Evolutionary conservation across 768 basidiomycete species (phyloP), one percentile per base, ranked within the genome.

Genomic region (Boletales sp.): DNA sequence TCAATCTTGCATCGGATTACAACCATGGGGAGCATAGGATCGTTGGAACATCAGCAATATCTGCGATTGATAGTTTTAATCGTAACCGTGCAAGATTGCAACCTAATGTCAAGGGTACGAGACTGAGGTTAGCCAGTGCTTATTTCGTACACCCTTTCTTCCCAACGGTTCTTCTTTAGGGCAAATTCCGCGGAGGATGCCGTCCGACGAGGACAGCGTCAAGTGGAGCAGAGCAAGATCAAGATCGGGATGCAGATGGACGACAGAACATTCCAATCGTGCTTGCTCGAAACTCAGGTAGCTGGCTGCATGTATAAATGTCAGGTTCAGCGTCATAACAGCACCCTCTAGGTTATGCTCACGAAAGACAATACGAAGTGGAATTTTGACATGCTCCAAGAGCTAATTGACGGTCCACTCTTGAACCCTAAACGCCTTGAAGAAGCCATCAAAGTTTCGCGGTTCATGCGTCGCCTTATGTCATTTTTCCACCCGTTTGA

Each of bases 181-280:
- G 87, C 87, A 6, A 90, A 87, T 59, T 90, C 84, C 30, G 75
- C 87, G 1, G 91, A 94, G 61, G 95, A 97, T 60, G 80, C 89
- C 2, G 79, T 94, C 31, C 81, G 89, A 30, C 79, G 93, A 41
- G 90, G 90, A 12, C 94, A 96, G 68, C 77, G 90, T 53, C 91
- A 93, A 58, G 86, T 94, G 2, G 92, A 96, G 59, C 89, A 93
- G 59, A 85, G 82, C 21, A 94, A 90, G 68, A 75, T 96, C 47
- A 91, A 93, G 64, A 79, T 88, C 63, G 88, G 86, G 52, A 83
- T 96, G 80, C 89, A 92, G 70, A 90, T 98, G 82, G 96, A 99
- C 64, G 96, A 98, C 67, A 86, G 79, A 65, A 81, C 87, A 5
- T 99, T 98, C 69, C 91, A 94, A 62, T 74, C 84, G 5, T 79